A percentile compares a stretch with the other conserved stretches of the same genome.
Evolutionary conservation across 441 rosid species (phyloP).

Genomic region (Populus hybrid): DNA sequence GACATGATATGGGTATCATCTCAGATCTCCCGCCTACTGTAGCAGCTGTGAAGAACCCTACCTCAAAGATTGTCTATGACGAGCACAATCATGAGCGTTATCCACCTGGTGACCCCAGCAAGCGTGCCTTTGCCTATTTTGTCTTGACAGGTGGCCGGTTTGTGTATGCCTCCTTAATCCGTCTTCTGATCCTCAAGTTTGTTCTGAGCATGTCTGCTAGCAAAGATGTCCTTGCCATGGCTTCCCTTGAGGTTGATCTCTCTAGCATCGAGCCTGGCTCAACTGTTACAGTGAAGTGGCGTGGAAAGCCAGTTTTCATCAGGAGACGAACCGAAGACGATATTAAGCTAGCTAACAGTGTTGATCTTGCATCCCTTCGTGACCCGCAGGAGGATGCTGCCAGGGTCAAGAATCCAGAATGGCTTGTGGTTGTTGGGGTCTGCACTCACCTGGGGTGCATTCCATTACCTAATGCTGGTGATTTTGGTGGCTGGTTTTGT

Average conservation of each 20-base stretch:
- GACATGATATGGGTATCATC: conserved; percentile 52
- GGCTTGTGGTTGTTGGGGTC: conserved; percentile 90
- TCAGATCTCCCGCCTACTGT: conserved; percentile 63
- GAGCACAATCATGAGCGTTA: conserved; percentile 81
- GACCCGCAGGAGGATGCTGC: conserved; percentile 81
- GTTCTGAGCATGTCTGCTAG: conserved; percentile 96
- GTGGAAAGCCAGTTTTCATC: conserved; percentile 95
- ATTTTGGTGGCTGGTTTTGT: conserved; percentile 96
- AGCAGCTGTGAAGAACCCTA: conserved; percentile 76
- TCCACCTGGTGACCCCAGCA: conserved; percentile 97
- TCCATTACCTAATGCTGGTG: conserved; percentile 97
- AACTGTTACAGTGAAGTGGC: conserved; percentile 97
- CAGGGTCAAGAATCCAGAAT: conserved; percentile 93
- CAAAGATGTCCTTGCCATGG: conserved; percentile 93
- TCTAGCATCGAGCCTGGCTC: conserved; percentile 85
- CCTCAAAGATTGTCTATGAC: conserved; percentile 75
- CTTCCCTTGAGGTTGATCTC: conserved; percentile 92
- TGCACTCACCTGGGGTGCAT: conserved; percentile 97
- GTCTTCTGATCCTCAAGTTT: conserved; percentile 83
- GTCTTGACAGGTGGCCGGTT: conserved; percentile 91
- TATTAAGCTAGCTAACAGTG: conserved; percentile 76
- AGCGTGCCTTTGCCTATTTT: conserved; percentile 95
- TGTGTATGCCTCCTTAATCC: conserved; percentile 81
- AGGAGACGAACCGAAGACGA: conserved; percentile 89
- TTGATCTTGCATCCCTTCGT: conserved; percentile 78